Conservation (phyloP, 768 basidiomycete genomes). For the Phanerodontia chrysosporium region DNA sequence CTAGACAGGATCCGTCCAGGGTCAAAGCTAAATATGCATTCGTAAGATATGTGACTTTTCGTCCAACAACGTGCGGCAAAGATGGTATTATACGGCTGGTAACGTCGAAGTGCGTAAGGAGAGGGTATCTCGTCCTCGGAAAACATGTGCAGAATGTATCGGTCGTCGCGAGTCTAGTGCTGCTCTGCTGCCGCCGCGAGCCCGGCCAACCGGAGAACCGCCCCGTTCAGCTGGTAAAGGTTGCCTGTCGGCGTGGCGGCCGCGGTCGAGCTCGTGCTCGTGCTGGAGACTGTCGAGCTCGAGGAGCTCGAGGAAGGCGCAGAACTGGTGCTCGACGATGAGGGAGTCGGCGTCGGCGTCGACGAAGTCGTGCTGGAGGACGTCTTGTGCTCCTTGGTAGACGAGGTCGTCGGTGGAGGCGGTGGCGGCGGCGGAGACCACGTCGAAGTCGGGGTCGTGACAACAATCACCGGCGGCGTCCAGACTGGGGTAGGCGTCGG, state of each 20-base stretch:
- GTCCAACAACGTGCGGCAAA: background rate
- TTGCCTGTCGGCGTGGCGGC: constrained; percentile 5
- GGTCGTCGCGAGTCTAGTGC: background rate
- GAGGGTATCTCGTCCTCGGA: constrained; percentile 1
- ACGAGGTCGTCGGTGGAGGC: background rate
- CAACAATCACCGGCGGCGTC: background rate
- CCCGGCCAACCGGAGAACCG: background rate
- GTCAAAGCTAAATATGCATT: too few species aligned
- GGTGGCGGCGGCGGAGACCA: constrained; percentile 3
- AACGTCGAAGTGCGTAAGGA: background rate
- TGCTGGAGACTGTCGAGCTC: background rate
- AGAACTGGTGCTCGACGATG: background rate
- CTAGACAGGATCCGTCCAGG: too few species aligned
- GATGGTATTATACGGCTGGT: background rate
- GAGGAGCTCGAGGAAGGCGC: background rate
- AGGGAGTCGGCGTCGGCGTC: background rate
- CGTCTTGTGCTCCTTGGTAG: background rate
- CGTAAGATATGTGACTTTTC: background rate
- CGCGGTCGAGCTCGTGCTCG: background rate
- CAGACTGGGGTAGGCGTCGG: constrained; percentile 7
- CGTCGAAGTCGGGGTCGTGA: constrained; percentile 13
- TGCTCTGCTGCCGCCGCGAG: background rate
- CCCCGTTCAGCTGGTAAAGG: background rate
- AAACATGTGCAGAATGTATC: background rate
- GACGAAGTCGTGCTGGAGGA: background rate